Base-by-base conservation (phyloP, 306 rosid species). In the Vigna unguiculata region DNA sequence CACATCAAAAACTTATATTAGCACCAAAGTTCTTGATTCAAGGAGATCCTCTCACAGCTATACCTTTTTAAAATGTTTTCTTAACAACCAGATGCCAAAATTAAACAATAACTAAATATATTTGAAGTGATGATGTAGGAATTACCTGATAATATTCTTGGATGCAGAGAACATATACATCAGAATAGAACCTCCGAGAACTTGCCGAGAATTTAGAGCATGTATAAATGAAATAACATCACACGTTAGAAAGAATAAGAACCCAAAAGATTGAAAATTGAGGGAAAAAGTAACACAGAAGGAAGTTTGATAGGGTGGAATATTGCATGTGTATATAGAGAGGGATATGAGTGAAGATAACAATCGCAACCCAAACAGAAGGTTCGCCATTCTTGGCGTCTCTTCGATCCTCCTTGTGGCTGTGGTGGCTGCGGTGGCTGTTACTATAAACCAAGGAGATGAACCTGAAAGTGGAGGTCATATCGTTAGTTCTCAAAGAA, bases 391-490 rank as follows among this genome's bases (percentile, higher is more conserved):
- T 52, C 32, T 83, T 17, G 72, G 83, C 9, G 1, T 83, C 6
- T 83, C 86, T 41, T 73, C 80, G 4, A 32, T 83, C 53, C 86
- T 83, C 38, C 70, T 83, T 12, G 69, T 78, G 20, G 78, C 80
- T 0, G 32, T 84, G 78, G 74, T 84, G 3, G 82, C 59, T 1
- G 69, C 65, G 0, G 78, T 81, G 6, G 82, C 45, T 0, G 66
- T 83, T 4, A 32, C 80, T 2, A 0, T 63, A 14, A 69, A 40
- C 20, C 28, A 32, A 38, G 11, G 24, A 40, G 45, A 9, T 9
- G 45, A 9, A 40, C 0, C 13, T 7, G 14, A 17, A 13, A 12
- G 2, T 2, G 47, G 5, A 2, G 1, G 1, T 11, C 67, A 28
- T 0, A 14, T 77, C 9, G 0, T 77, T 1, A 79, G 71, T n/a